phyloP scores from a whole-genome alignment of 495 filamentous ascomycete species.

The Xylaria castorea region DNA sequence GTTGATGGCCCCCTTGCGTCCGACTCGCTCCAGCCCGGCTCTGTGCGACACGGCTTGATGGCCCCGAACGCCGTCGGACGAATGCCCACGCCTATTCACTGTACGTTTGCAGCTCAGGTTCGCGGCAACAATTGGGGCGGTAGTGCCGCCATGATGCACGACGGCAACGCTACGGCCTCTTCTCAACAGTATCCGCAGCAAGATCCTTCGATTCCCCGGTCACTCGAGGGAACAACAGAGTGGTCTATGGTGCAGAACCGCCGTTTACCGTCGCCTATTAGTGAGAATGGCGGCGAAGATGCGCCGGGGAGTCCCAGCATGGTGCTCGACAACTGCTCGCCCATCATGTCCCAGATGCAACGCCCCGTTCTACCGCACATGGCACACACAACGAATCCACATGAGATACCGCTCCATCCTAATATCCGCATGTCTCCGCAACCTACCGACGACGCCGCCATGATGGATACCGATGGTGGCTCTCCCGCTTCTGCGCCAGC shows the following conservation, averaged over 20 bases:
- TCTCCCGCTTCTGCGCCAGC: conserved; percentile 39
- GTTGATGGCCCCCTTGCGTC: conserved; percentile 39
- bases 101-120: conserved; percentile 54
- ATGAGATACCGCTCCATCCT: conserved; percentile 39
- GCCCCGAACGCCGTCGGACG: conserved; percentile 45
- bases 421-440: conserved; percentile 43
- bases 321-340: conserved; percentile 44
- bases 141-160: conserved; percentile 34
- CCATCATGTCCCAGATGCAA: conserved; percentile 31
- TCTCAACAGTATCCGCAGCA: conserved; percentile 31
- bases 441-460: conserved; percentile 36
- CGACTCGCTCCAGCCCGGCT: conserved; percentile 44
- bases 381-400: conserved; percentile 41
- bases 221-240: conserved; percentile 49
- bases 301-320: conserved; percentile 44
- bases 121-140: conserved; percentile 50
- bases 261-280: conserved; percentile 74
- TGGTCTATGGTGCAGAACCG: conserved; percentile 57
- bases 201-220: conserved; percentile 42
- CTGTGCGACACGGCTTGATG: conserved; percentile 34
- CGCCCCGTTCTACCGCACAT: conserved; percentile 42
- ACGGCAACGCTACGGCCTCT: conserved; percentile 43
- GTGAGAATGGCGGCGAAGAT: conserved; percentile 66
- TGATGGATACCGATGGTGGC: conserved; percentile 42
- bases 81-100: conserved; percentile 63